Evolutionary conservation across 2,329 filamentous ascomycete genomes (phyloP).

Genomic region (Trichoderma oligosporum): DNA sequence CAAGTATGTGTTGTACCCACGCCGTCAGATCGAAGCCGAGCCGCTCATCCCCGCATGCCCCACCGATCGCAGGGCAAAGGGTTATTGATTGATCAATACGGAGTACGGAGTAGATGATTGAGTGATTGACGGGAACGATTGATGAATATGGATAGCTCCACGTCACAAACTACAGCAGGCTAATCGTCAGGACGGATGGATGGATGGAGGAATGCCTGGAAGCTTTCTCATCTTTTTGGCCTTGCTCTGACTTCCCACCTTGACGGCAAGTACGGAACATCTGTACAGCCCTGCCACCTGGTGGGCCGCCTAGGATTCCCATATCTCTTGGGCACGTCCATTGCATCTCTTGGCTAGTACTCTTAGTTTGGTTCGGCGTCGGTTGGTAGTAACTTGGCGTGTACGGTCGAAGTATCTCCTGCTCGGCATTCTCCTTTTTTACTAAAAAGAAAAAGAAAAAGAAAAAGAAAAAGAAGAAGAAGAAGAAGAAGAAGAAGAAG

Average conservation of each 20-base stretch:
- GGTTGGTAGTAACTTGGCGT: background rate
- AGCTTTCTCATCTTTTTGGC: slow-evolving; percentile 4
- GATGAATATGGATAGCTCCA: background rate
- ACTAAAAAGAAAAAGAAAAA: too few relatives aligned
- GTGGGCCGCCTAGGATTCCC: background rate
- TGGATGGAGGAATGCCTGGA: slow-evolving; percentile 3
- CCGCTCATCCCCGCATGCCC: slow-evolving; percentile 8
- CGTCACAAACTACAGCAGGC: background rate
- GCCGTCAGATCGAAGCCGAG: slow-evolving; percentile 15
- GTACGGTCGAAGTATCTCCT: background rate
- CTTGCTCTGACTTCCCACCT: background rate
- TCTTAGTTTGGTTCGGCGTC: background rate
- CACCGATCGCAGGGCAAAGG: slow-evolving; percentile 5
- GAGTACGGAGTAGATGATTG: background rate
- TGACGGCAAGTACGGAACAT: background rate
- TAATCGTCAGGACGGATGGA: background rate
- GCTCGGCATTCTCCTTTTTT: too few relatives aligned
- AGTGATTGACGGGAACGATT: slow-evolving; percentile 1
- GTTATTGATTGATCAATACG: slow-evolving; percentile 2
- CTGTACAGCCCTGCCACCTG: background rate
- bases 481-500: too few relatives aligned
- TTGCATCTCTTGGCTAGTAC: slow-evolving; percentile 2
- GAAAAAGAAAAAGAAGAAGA: too few relatives aligned
- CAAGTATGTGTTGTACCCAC: slow-evolving; percentile 8
- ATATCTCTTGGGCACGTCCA: background rate